phyloP scores from a whole-genome alignment of 345 rosid species.

The Erysimum cheiranthoides region DNA sequence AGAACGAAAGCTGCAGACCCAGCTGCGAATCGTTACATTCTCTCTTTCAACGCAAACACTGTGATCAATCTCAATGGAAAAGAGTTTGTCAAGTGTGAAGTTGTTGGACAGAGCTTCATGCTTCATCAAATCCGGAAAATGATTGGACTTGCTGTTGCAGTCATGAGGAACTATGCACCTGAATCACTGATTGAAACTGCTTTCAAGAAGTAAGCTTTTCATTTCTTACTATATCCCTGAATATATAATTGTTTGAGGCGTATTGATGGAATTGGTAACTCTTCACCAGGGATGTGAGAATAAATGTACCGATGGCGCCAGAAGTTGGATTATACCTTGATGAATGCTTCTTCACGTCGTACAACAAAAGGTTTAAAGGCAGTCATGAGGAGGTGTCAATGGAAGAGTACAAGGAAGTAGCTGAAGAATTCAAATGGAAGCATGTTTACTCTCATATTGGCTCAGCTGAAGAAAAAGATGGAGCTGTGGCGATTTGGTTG shows the following conservation, averaged over 20 bases:
- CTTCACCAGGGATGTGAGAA: conserved; percentile 60
- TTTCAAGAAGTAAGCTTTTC: conserved; percentile 62
- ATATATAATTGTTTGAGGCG: neutral
- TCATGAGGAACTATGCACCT: conserved; percentile 82
- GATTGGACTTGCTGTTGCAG: conserved; percentile 91
- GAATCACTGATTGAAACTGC: conserved; percentile 73
- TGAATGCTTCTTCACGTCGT: conserved; percentile 84
- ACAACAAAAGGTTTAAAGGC: conserved; percentile 81
- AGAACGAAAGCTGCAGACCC: conserved; percentile 92
- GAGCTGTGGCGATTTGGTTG: conserved; percentile 85
- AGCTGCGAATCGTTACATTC: conserved; percentile 69
- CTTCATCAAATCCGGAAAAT: conserved; percentile 96
- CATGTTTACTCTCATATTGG: conserved; percentile 84
- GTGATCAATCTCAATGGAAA: conserved; percentile 68
- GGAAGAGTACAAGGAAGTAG: conserved; percentile 73
- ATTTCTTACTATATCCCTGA: conserved; percentile 5
- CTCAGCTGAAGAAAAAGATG: conserved; percentile 80
- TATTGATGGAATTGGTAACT: neutral
- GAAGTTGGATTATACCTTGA: conserved; percentile 96
- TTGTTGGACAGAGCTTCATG: conserved; percentile 98
- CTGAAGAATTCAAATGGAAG: conserved; percentile 83
- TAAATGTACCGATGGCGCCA: conserved; percentile 92
- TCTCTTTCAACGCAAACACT: conserved; percentile 69
- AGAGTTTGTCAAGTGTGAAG: conserved; percentile 92
- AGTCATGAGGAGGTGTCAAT: conserved; percentile 87